These are phyloP conservation scores for Tetrahymena borealis DNA, from an alignment of 73 alveolate genomes.

Conservation along the genomic window DNA sequence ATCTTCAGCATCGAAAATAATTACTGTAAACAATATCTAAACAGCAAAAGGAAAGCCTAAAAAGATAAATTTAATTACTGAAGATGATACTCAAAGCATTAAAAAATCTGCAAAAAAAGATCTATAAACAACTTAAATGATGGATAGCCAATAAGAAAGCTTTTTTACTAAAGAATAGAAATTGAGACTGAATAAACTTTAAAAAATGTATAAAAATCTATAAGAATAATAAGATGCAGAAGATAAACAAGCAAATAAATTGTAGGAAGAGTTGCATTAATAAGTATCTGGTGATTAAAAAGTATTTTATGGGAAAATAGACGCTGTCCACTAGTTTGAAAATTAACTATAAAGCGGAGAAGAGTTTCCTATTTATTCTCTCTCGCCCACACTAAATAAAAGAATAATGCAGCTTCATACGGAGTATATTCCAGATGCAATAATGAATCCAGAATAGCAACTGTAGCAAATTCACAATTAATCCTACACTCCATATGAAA, in stretches of 20 bases:
- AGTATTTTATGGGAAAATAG: not conserved
- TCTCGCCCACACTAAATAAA: not conserved
- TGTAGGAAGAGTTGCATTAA: not conserved
- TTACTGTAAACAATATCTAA: not conserved
- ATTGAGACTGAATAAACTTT: not conserved
- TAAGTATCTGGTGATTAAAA: not conserved
- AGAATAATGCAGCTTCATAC: not conserved
- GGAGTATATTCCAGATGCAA: not conserved
- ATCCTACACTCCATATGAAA: not conserved
- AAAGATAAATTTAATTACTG: not conserved
- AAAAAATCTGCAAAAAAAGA: not conserved
- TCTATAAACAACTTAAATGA: not conserved
- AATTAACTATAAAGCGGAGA: not conserved
- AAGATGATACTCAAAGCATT: not conserved
- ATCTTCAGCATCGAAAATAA: not conserved
- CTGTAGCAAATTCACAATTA: not conserved
- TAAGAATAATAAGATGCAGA: not conserved
- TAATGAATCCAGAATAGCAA: not conserved
- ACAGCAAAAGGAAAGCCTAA: not conserved
- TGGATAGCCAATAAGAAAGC: not conserved
- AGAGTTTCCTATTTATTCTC: not conserved
- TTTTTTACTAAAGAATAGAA: not conserved
- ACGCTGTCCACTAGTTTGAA: not conserved
- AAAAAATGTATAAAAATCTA: not conserved
- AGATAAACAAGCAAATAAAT: not conserved